Conservation (phyloP, 164 flowering plant genomes). For the Umbilicus rupestris region DNA sequence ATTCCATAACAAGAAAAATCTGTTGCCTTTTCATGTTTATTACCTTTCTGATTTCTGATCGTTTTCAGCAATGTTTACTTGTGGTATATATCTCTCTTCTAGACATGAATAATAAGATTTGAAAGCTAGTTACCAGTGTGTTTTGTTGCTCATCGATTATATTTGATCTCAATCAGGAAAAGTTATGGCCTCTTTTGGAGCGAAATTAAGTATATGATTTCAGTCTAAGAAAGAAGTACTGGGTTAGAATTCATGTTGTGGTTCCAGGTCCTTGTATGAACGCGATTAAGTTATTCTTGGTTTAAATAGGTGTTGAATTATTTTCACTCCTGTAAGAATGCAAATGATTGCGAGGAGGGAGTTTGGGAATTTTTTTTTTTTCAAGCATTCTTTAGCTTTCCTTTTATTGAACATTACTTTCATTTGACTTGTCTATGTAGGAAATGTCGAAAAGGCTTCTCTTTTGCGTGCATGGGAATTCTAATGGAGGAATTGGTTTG, state of each 20-base stretch:
- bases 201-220: neutral
- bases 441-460: neutral
- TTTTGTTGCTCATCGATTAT: neutral
- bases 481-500: neutral
- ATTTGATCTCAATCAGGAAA: no score
- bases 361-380: constrained; percentile 3
- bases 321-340: neutral
- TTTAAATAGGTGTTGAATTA: neutral
- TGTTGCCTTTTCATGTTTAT: neutral
- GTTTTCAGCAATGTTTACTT: neutral
- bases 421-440: neutral
- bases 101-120: neutral
- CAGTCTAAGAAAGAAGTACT: neutral
- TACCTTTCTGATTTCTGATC: neutral
- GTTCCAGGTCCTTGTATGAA: neutral
- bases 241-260: neutral
- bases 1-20: neutral
- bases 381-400: neutral
- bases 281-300: neutral
- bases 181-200: neutral
- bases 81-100: neutral
- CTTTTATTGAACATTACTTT: neutral
- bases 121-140: neutral
- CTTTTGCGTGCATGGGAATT: neutral
- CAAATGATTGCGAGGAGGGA: neutral